Conservation (phyloP, 2,329 filamentous ascomycete genomes). For the Hymenoscyphus linearis region DNA sequence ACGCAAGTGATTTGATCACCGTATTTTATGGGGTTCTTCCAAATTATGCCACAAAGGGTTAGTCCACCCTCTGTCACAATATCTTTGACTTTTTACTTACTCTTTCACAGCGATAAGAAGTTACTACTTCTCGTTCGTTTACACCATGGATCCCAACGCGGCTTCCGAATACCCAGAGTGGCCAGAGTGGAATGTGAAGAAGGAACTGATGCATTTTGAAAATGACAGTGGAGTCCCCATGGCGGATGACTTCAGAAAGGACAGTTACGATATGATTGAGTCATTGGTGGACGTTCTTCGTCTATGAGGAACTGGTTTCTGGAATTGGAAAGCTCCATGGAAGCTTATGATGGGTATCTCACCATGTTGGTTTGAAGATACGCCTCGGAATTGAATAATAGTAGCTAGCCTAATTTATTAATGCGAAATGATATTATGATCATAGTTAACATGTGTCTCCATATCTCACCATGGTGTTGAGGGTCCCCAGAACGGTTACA, state of each 20-base stretch:
- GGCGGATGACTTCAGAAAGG: slow-evolving; percentile 44
- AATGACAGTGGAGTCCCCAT: slow-evolving; percentile 34
- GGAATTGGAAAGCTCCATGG: not conserved
- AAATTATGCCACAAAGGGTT: slow-evolving; percentile 44
- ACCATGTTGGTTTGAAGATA: not conserved
- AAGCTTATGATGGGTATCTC: not conserved
- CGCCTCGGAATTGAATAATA: not conserved
- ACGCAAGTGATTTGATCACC: slow-evolving; percentile 63
- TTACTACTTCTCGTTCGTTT: slow-evolving; percentile 70
- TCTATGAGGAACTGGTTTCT: slow-evolving; percentile 13
- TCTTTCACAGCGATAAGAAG: slow-evolving; percentile 43
- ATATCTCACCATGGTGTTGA: no score
- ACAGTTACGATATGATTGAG: slow-evolving; percentile 39
- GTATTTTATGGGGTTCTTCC: slow-evolving; percentile 46
- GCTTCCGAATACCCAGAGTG: slow-evolving; percentile 35
- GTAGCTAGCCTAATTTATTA: not conserved
- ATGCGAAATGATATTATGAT: not conserved
- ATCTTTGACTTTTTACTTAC: slow-evolving; percentile 2
- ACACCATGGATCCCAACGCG: slow-evolving; percentile 64
- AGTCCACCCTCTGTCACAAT: not conserved
- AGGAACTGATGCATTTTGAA: slow-evolving; percentile 47
- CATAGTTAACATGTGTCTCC: not conserved
- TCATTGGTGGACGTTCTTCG: slow-evolving; percentile 22
- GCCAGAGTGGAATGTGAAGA: slow-evolving; percentile 48
- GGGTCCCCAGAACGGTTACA: no score